These are phyloP conservation scores for Globisporangium echinulatum DNA, from an alignment of 352 stramenopile genomes.

Conservation along the genomic window DNA sequence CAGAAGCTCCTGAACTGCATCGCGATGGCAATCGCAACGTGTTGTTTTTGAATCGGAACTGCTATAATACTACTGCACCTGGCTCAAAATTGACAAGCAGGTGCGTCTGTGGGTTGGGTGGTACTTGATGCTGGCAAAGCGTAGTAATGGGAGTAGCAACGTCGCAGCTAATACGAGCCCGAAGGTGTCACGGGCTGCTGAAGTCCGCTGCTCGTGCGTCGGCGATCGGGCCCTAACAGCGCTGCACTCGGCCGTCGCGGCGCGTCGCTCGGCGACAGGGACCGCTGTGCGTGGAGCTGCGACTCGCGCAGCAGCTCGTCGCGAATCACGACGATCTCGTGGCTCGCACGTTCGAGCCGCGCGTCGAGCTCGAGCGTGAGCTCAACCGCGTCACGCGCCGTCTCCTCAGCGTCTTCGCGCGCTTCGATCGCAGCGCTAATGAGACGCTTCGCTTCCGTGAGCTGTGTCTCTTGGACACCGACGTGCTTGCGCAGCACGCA, in stretches of 20 bases:
- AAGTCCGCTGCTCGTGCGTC: constrained; percentile 4
- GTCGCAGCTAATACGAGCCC: constrained; percentile 4
- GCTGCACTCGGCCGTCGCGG: not conserved
- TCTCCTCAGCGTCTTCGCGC: constrained; percentile 66
- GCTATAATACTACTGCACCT: too few relatives aligned
- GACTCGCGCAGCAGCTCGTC: constrained; percentile 22
- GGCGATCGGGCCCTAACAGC: not conserved
- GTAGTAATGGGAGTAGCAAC: not conserved
- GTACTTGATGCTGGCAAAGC: too few relatives aligned
- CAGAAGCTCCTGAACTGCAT: too few relatives aligned
- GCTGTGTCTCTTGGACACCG: constrained; percentile 60
- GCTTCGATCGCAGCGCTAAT: constrained; percentile 74
- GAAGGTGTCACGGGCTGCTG: constrained; percentile 6
- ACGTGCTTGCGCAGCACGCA: constrained; percentile 67
- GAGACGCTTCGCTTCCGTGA: constrained; percentile 66
- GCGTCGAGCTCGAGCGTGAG: constrained; percentile 65
- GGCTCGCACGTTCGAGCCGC: constrained; percentile 54
- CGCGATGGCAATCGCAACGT: not conserved
- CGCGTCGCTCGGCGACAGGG: constrained; percentile 4
- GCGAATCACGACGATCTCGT: constrained; percentile 29
- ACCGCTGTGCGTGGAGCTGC: constrained; percentile 3
- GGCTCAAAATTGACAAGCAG: too few relatives aligned
- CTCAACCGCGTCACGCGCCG: constrained; percentile 64
- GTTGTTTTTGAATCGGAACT: not conserved
- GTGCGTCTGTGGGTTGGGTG: too few relatives aligned